Conservation (phyloP, 176 grass and related monocot species). For the Carex myosuroides region DNA sequence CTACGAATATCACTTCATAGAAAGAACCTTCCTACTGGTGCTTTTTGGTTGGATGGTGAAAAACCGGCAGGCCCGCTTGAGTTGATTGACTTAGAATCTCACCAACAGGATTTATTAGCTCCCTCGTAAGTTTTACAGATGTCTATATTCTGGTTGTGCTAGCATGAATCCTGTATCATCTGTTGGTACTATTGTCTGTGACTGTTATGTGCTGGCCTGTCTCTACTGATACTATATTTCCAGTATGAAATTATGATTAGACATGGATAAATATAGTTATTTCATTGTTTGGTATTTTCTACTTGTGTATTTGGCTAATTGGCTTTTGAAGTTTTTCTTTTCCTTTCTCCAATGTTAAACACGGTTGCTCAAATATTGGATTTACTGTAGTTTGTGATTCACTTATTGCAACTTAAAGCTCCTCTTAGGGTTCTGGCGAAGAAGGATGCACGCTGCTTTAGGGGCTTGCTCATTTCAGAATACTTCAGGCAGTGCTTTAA, state of each 20-base stretch:
- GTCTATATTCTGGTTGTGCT: neutral
- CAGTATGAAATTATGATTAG: neutral
- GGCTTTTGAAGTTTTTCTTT: neutral
- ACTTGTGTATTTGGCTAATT: neutral
- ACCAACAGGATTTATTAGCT: slow-evolving; percentile 42
- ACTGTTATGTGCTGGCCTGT: neutral
- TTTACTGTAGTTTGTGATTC: neutral
- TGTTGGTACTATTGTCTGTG: neutral
- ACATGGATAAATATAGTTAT: neutral
- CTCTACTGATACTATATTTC: slow-evolving; percentile 6
- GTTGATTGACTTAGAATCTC: slow-evolving; percentile 50
- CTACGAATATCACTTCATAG: slow-evolving; percentile 47
- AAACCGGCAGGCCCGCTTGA: slow-evolving; percentile 19
- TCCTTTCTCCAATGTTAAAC: neutral
- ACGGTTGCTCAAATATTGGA: neutral
- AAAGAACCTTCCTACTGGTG: slow-evolving; percentile 85
- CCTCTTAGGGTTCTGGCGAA: slow-evolving; percentile 37
- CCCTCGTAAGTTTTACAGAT: slow-evolving; percentile 46
- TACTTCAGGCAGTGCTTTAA: slow-evolving; percentile 91
- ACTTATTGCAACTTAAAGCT: neutral
- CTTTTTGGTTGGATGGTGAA: slow-evolving; percentile 60
- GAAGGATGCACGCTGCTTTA: slow-evolving; percentile 51
- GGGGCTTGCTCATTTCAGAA: slow-evolving; percentile 50
- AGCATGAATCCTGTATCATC: neutral
- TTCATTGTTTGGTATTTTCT: neutral